A percentile compares a stretch with the other conserved stretches of the same genome.
phyloP scores from a whole-genome alignment of 441 rosid genomes.

The Adansonia rubrostipa region DNA sequence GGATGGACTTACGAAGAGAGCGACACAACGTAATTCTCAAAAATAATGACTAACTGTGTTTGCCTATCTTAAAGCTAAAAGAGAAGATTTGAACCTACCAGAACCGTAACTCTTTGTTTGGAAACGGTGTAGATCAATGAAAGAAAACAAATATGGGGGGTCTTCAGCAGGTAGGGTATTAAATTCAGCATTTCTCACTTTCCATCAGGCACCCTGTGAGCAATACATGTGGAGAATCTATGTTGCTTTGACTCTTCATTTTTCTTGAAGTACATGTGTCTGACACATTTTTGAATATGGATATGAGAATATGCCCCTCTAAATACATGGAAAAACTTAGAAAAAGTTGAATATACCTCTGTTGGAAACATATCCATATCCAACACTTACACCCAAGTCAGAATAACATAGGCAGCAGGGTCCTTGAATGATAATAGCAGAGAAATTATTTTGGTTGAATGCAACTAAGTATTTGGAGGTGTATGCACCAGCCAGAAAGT shows the following conservation, averaged over 20 bases:
- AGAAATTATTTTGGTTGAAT: background rate
- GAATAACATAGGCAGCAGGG: background rate
- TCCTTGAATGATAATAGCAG: background rate
- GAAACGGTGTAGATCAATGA: background rate
- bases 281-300: too few relatives aligned
- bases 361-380: too few relatives aligned
- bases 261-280: too few relatives aligned
- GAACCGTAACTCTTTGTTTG: background rate
- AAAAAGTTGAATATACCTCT: too few relatives aligned
- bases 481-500: background rate
- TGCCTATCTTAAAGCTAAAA: background rate
- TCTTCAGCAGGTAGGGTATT: background rate
- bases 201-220: background rate
- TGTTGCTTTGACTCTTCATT: too few relatives aligned
- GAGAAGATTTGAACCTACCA: too few relatives aligned
- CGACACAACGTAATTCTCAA: background rate
- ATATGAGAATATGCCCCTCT: too few relatives aligned
- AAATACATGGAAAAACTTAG: too few relatives aligned
- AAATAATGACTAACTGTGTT: background rate
- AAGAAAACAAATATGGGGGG: background rate
- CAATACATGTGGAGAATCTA: background rate
- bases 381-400: too few relatives aligned
- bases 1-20: background rate
- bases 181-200: background rate
- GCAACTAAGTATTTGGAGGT: constrained; percentile 14